These are phyloP conservation scores for Xylariaceae sp. DNA, from an alignment of 2,329 filamentous ascomycete species.

Conservation along the genomic window DNA sequence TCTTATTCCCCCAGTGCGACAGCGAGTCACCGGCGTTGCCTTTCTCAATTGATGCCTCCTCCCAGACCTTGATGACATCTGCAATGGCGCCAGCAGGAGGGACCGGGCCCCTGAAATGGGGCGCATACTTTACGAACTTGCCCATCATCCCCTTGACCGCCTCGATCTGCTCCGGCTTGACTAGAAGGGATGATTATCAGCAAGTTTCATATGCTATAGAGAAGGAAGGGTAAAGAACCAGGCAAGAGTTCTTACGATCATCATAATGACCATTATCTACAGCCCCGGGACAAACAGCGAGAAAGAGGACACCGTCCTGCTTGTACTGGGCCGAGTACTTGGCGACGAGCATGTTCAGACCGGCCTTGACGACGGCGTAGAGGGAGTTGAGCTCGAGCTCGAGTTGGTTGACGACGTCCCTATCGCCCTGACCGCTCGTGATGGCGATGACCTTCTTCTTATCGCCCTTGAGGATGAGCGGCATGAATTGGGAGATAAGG, in stretches of 20 bases:
- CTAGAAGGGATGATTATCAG: neutral
- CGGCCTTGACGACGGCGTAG: slow-evolving; percentile 52
- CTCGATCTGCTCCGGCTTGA: slow-evolving; percentile 7
- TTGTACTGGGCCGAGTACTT: slow-evolving; percentile 53
- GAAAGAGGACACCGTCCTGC: slow-evolving; percentile 52
- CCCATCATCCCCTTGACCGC: slow-evolving; percentile 19
- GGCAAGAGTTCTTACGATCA: neutral
- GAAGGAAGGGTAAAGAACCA: neutral
- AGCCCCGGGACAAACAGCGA: slow-evolving; percentile 53
- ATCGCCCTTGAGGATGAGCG: slow-evolving; percentile 56
- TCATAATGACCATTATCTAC: slow-evolving; percentile 44
- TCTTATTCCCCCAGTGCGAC: too few species aligned
- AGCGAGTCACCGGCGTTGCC: too few species aligned
- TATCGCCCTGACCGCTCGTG: slow-evolving; percentile 56
- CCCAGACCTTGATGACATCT: neutral
- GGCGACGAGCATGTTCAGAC: slow-evolving; percentile 27
- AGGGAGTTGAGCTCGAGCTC: slow-evolving; percentile 31
- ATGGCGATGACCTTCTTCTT: slow-evolving; percentile 44
- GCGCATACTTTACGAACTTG: slow-evolving; percentile 34
- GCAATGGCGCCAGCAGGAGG: neutral
- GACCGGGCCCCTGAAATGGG: slow-evolving; percentile 32
- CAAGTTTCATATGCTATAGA: neutral
- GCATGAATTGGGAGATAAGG: slow-evolving; percentile 59
- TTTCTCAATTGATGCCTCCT: too few species aligned
- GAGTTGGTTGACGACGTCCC: slow-evolving; percentile 53